Conservation (phyloP, 805 yeast genomes). For the Candida corydali region DNA sequence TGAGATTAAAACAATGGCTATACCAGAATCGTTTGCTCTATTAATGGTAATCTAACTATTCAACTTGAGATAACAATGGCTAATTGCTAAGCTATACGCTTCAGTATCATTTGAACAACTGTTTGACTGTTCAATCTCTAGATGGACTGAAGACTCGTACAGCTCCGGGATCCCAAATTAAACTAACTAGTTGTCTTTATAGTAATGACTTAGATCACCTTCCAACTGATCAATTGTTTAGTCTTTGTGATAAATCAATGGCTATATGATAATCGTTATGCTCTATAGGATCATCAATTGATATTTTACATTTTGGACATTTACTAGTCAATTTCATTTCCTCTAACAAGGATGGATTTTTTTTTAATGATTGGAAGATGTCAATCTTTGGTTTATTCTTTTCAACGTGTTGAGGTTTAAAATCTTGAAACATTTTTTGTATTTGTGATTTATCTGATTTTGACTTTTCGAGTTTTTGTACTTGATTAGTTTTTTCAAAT, state of each 20-base stretch:
- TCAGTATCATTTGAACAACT: no score
- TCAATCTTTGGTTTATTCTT: constrained; percentile 1
- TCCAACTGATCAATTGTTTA: constrained; percentile 28
- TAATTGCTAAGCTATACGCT: no score
- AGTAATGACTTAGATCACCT: no score
- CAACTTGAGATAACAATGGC: no score
- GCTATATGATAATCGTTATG: constrained; percentile 58
- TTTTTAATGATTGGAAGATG: constrained; percentile 8
- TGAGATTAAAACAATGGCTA: no score
- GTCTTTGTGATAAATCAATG: constrained; percentile 39
- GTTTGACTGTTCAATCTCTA: no score
- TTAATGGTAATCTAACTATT: no score
- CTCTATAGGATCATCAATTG: constrained; percentile 35
- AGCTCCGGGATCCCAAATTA: no score
- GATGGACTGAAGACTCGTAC: no score
- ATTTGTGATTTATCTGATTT: constrained; percentile 23
- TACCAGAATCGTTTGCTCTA: no score
- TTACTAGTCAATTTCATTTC: constrained; percentile 15
- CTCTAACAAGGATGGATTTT: constrained; percentile 11
- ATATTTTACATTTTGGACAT: constrained; percentile 24
- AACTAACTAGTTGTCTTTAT: no score
- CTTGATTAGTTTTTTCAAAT: neutral
- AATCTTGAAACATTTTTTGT: constrained; percentile 22
- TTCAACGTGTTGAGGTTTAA: constrained; percentile 6
- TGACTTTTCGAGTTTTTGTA: constrained; percentile 3